phyloP scores from a whole-genome alignment of 805 yeast genomes.

The Naumovozyma baii region DNA sequence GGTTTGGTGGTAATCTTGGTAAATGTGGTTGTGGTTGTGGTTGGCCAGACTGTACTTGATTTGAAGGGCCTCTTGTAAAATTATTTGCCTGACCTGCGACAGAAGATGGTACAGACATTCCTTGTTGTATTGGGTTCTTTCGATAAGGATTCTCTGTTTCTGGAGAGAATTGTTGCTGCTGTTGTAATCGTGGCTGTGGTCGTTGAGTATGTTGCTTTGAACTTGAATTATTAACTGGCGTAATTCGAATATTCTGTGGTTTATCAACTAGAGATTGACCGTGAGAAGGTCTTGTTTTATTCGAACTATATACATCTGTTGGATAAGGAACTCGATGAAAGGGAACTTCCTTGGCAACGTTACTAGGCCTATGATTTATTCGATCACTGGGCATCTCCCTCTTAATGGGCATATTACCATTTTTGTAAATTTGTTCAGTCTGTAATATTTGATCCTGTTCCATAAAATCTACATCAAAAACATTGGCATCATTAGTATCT shows the following conservation, averaged over 20 bases:
- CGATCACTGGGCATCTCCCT: no score
- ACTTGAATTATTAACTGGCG: not conserved
- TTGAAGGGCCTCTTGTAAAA: no score
- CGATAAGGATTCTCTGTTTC: no score
- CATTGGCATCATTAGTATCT: conserved; percentile 9
- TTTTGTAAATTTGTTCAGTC: not conserved
- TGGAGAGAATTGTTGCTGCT: no score
- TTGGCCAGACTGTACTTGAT: no score
- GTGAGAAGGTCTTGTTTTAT: not conserved
- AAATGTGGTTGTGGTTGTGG: not conserved
- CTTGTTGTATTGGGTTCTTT: no score
- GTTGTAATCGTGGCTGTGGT: not conserved
- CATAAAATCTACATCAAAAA: conserved; percentile 23
- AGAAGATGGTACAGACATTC: no score
- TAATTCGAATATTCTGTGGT: not conserved
- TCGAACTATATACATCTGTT: not conserved
- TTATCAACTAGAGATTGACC: no score
- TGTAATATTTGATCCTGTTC: conserved; percentile 14
- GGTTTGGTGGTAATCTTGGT: not conserved
- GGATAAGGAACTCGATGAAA: conserved; percentile 2
- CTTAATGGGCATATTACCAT: no score
- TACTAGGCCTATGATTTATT: no score
- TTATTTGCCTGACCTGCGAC: no score
- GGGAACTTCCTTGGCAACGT: no score
- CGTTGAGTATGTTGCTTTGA: not conserved